These are phyloP conservation scores for Citrus unshiu DNA, from an alignment of 345 rosid genomes.

Conservation along the genomic window DNA sequence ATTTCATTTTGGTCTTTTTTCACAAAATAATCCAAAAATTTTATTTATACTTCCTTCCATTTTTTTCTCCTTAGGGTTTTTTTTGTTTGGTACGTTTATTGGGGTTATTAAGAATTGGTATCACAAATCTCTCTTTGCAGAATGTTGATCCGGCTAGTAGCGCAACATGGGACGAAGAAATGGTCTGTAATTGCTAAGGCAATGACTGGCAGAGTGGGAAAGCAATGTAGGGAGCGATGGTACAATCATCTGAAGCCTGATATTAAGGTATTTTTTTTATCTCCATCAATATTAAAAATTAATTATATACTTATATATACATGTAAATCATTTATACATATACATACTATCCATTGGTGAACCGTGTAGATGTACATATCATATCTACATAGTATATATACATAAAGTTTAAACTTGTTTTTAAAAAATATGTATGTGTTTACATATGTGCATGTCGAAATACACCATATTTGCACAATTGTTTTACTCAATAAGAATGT, in stretches of 20 bases:
- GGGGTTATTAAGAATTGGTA: not conserved
- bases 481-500: not conserved
- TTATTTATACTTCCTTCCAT: not conserved
- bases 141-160: slow-evolving; percentile 44
- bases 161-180: slow-evolving; percentile 47
- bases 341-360: not conserved
- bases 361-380: not conserved
- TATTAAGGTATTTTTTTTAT: slow-evolving; percentile 50
- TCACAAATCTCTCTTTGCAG: slow-evolving; percentile 25
- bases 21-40: not conserved
- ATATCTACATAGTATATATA: not conserved
- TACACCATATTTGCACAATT: not conserved
- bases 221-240: slow-evolving; percentile 94
- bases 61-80: not conserved
- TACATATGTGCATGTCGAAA: not conserved
- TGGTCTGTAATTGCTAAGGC: slow-evolving; percentile 70
- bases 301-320: no score
- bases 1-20: not conserved
- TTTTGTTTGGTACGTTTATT: not conserved
- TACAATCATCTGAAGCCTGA: slow-evolving; percentile 81
- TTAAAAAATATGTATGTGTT: not conserved
- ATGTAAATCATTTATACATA: no score
- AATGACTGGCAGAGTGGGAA: slow-evolving; percentile 65
- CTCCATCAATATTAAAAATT: not conserved
- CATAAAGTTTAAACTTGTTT: not conserved